A percentile compares a stretch with the other conserved stretches of the same genome.
phyloP scores from a whole-genome alignment of 2,329 filamentous ascomycete species.

The Curvularia hawaiiensis region DNA sequence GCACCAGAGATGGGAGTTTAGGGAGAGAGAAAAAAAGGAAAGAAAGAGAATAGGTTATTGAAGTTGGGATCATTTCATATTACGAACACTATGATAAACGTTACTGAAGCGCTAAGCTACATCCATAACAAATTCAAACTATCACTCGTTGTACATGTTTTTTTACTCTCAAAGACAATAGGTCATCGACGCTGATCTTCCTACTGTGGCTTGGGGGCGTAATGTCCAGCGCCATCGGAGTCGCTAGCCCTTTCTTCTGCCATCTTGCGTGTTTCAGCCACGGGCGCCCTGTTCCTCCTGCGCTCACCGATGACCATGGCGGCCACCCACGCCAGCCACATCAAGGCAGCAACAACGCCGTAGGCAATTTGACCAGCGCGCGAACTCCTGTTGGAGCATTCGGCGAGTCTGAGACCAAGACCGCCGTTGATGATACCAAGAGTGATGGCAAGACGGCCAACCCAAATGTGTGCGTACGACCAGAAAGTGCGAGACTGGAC shows the following conservation, averaged over 20 bases:
- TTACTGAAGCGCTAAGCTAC: background rate
- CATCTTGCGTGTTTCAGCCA: conserved; percentile 24
- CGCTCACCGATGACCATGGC: conserved; percentile 37
- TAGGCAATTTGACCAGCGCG: conserved; percentile 53
- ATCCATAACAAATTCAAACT: background rate
- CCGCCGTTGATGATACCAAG: conserved; percentile 64
- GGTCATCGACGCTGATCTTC: background rate
- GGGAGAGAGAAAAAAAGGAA: background rate
- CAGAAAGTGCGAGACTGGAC: conserved; percentile 52
- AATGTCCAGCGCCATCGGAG: conserved; percentile 21
- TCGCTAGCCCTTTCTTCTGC: conserved; percentile 4
- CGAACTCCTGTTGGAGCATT: conserved; percentile 42
- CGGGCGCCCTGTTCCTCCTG: conserved; percentile 21
- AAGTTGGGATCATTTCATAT: background rate
- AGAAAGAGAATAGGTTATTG: background rate
- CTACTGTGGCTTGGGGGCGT: conserved; percentile 15
- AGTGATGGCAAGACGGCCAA: conserved; percentile 57
- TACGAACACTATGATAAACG: background rate
- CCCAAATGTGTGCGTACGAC: conserved; percentile 60
- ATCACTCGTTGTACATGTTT: background rate
- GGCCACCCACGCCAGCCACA: conserved; percentile 48
- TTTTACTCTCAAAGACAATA: background rate
- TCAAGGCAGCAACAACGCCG: conserved; percentile 55
- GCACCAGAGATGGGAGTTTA: background rate
- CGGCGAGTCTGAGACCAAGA: conserved; percentile 57